A percentile compares a stretch with the other conserved stretches of the same genome.
Evolutionary conservation across 1,284 basidiomycete genomes (phyloP).

Genomic region (Sporisorium graminicola): DNA sequence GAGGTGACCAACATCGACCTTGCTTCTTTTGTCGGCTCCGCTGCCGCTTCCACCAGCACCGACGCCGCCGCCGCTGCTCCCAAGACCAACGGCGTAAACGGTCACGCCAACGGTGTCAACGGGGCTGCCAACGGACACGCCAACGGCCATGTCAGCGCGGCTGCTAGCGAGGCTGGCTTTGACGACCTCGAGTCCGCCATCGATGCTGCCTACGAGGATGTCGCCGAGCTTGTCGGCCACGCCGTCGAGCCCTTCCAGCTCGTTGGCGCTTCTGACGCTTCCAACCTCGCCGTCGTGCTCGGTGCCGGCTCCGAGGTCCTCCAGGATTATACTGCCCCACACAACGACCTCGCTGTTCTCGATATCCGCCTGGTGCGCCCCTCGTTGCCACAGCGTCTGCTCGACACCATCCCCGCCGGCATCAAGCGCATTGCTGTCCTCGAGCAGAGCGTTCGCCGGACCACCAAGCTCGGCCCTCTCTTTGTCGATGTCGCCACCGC

Average conservation of each 20-base stretch:
- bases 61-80: slow-evolving; percentile 66
- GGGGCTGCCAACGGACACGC: slow-evolving; percentile 44
- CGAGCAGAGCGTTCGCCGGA: slow-evolving; percentile 81
- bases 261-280: slow-evolving; percentile 48
- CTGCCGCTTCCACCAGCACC: slow-evolving; percentile 56
- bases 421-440: slow-evolving; percentile 83
- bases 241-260: slow-evolving; percentile 60
- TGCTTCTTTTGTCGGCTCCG: slow-evolving; percentile 45
- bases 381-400: slow-evolving; percentile 77
- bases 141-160: slow-evolving; percentile 41
- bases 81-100: slow-evolving; percentile 70
- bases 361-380: slow-evolving; percentile 82
- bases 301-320: slow-evolving; percentile 59
- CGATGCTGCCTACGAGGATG: slow-evolving; percentile 54
- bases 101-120: slow-evolving; percentile 69
- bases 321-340: slow-evolving; percentile 69
- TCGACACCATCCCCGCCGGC: slow-evolving; percentile 77
- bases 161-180: slow-evolving; percentile 44
- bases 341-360: slow-evolving; percentile 75
- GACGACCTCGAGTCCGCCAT: slow-evolving; percentile 55
- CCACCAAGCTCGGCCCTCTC: slow-evolving; percentile 87
- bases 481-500: slow-evolving; percentile 85
- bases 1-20: slow-evolving; percentile 69
- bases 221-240: slow-evolving; percentile 56
- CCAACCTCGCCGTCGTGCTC: slow-evolving; percentile 62